Evolutionary conservation across 75 land plant genomes (phyloP), one percentile per base, ranked within the genome.

Genomic region (Isoetes taiwanensis): DNA sequence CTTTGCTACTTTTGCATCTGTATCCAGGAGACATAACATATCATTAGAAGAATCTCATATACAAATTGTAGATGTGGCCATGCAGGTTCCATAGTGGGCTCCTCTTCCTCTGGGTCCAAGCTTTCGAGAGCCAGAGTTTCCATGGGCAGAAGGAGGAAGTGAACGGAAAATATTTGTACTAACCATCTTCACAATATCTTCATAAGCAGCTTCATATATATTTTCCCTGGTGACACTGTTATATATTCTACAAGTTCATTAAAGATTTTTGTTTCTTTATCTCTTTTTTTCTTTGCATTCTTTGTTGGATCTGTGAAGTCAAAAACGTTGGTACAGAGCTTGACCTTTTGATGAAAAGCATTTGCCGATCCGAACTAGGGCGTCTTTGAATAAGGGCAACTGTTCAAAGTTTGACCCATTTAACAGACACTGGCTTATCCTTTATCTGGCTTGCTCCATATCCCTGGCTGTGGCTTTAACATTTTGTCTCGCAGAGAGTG

Each of bases 1-100:
- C 71, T 83, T 83, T 20, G 86, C 83, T 28, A 76, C 35, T 72
- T 79, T 83, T 0, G 83, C 77, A 52, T 83, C 83, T 0, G 80
- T 77, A 0, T 80, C 87, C 1, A 0, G 72, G 41, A 0, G 84
- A 77, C 0, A 76, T 68, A 3, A 84, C 68, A 41, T 71, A 84
- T 20, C 83, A 73, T 64, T 32, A 80, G 64, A 6, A 84, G 69
- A 5, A 84, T 42, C 62, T 84, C 87, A 41, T 84, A 84, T 0
- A 77, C 80, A 26, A 80, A 24, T 16, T 76, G 78, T 43, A 84
- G 71, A 68, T 79, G 29, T 64, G 65, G 21, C 28, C 14, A 80
- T 21, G 80, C 68, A 19, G 82, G 76, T 34, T 80, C 82, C 64
- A 80, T 73, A 34, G 55, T 58, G 0, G 82, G 81, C 57, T 77